These are phyloP conservation scores for Passiflora organensis DNA, from an alignment of 345 rosid genomes.

Conservation along the genomic window DNA sequence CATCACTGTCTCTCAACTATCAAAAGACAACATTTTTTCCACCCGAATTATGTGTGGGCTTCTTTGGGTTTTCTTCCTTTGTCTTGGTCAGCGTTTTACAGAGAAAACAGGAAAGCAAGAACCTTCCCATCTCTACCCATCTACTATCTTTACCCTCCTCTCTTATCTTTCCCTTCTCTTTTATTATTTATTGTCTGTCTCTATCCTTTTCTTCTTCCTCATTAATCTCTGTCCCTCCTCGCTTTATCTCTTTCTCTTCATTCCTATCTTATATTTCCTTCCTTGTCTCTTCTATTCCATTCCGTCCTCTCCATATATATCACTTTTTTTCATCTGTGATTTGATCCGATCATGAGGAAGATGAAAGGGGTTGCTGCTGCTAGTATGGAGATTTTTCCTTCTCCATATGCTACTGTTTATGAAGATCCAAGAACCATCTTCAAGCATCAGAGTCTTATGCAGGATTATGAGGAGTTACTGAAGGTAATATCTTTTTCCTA, in stretches of 20 bases:
- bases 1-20: constrained; percentile 42
- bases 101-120: constrained; percentile 53
- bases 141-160: background rate
- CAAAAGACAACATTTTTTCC: too few species aligned
- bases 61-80: constrained; percentile 58
- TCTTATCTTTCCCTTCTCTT: constrained; percentile 4
- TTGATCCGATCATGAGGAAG: constrained; percentile 39
- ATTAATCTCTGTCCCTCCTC: background rate
- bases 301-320: background rate
- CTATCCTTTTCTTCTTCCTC: constrained; percentile 3
- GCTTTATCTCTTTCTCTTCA: background rate
- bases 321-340: constrained; percentile 13
- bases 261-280: constrained; percentile 1
- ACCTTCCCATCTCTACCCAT: constrained; percentile 39
- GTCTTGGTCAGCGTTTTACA: constrained; percentile 81
- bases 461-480: constrained; percentile 45
- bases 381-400: constrained; percentile 17
- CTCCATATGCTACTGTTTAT: constrained; percentile 4
- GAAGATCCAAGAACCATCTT: constrained; percentile 43
- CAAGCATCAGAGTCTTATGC: constrained; percentile 52
- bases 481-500: constrained; percentile 38
- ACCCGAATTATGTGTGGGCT: constrained; percentile 79
- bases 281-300: background rate
- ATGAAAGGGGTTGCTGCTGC: constrained; percentile 24
- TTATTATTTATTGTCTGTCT: constrained; percentile 9